phyloP scores from a whole-genome alignment of 73 alveolate species.

The Tetrahymena thermophila region DNA sequence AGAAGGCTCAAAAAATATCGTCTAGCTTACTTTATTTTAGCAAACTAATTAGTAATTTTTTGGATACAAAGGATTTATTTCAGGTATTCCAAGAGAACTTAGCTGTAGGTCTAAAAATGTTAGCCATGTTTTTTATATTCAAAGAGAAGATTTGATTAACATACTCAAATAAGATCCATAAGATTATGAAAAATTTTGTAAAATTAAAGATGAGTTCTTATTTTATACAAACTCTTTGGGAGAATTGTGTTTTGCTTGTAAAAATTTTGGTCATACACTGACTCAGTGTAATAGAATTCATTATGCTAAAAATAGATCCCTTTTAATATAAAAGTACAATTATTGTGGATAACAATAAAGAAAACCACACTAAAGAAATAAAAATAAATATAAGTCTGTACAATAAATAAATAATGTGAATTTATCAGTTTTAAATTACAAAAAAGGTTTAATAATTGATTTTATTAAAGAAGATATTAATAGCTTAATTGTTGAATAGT shows the following conservation, averaged over 20 bases:
- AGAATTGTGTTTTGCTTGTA: not conserved
- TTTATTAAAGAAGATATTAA: not conserved
- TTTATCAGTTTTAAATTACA: not conserved
- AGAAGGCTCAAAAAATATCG: not conserved
- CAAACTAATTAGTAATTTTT: not conserved
- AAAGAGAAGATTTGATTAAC: not conserved
- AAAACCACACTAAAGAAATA: not conserved
- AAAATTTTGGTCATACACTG: not conserved
- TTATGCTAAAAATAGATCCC: not conserved
- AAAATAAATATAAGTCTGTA: not conserved
- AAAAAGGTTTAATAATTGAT: not conserved
- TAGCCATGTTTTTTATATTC: not conserved
- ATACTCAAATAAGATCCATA: not conserved
- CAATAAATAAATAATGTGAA: not conserved
- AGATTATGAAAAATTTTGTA: not conserved
- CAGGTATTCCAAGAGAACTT: not conserved
- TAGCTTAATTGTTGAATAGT: not conserved
- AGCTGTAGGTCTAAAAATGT: not conserved
- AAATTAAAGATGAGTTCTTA: not conserved
- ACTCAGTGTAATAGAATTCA: not conserved
- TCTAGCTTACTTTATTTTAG: not conserved
- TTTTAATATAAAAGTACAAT: not conserved
- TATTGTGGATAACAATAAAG: not conserved
- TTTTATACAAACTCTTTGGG: not conserved
- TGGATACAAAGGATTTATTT: not conserved